These are phyloP conservation scores for Stentor coeruleus DNA, from an alignment of 73 alveolate genomes.

Conservation along the genomic window DNA sequence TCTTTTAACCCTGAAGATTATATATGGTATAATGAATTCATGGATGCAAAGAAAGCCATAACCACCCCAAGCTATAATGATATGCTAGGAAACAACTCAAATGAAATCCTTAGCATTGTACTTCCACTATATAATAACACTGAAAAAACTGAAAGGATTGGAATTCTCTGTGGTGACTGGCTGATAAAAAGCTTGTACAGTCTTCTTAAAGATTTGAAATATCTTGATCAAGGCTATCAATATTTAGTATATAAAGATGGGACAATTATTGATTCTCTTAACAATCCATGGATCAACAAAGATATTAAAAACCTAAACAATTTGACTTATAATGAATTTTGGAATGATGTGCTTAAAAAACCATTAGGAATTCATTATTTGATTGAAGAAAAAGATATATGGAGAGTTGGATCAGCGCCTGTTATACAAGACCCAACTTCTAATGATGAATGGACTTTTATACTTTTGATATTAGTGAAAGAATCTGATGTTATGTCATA, in stretches of 20 bases:
- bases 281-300: background rate
- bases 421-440: background rate
- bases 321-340: background rate
- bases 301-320: background rate
- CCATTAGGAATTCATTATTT: background rate
- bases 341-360: background rate
- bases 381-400: background rate
- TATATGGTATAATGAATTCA: background rate
- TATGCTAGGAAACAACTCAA: background rate
- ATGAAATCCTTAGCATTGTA: background rate
- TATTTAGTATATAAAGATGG: background rate
- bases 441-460: background rate
- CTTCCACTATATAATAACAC: background rate
- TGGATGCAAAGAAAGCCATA: background rate
- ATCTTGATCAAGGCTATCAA: background rate
- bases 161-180: background rate
- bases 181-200: background rate
- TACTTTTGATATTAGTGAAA: background rate
- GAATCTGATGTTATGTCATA: constrained; percentile 5
- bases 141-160: background rate
- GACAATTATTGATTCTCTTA: background rate
- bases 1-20: background rate
- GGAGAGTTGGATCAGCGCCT: constrained; percentile 13
- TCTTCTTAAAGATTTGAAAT: background rate
- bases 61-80: background rate